phyloP scores from a whole-genome alignment of 768 basidiomycete species.

The Ramaria sp. region DNA sequence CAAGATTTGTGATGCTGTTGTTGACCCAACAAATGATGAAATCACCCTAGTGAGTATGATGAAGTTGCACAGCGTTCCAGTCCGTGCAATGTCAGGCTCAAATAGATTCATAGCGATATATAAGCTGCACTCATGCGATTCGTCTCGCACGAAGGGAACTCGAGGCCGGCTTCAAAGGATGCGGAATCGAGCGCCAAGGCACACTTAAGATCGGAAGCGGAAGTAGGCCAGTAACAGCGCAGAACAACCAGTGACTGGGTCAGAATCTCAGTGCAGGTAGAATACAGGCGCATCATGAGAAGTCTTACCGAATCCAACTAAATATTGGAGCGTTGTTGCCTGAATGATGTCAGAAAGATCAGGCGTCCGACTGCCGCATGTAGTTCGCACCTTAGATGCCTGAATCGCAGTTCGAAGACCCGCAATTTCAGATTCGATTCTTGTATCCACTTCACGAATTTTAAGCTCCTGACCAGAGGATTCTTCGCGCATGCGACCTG shows the following conservation, averaged over 20 bases:
- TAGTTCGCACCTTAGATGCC: slow-evolving; percentile 57
- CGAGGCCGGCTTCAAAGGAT: too few relatives aligned
- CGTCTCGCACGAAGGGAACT: too few relatives aligned
- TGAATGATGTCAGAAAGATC: slow-evolving; percentile 17
- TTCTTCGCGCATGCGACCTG: slow-evolving; percentile 86
- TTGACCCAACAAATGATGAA: too few relatives aligned
- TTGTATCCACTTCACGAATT: slow-evolving; percentile 94
- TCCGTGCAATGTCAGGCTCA: too few relatives aligned
- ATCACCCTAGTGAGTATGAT: too few relatives aligned
- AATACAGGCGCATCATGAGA: not conserved
- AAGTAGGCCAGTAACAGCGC: slow-evolving; percentile 83
- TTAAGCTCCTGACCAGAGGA: slow-evolving; percentile 85
- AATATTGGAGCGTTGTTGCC: slow-evolving; percentile 80
- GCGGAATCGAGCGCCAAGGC: not conserved
- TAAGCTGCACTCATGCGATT: too few relatives aligned
- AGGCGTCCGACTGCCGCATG: not conserved
- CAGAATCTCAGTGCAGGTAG: not conserved
- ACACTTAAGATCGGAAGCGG: slow-evolving; percentile 36
- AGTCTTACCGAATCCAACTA: slow-evolving; percentile 72
- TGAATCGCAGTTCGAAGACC: slow-evolving; percentile 74
- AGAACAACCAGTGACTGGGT: slow-evolving; percentile 74
- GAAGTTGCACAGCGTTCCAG: too few relatives aligned
- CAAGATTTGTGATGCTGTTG: too few relatives aligned
- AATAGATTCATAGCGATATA: too few relatives aligned
- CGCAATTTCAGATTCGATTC: slow-evolving; percentile 94